These are phyloP conservation scores for Aquilaria yunnanensis DNA, from an alignment of 345 rosid species.

Conservation along the genomic window DNA sequence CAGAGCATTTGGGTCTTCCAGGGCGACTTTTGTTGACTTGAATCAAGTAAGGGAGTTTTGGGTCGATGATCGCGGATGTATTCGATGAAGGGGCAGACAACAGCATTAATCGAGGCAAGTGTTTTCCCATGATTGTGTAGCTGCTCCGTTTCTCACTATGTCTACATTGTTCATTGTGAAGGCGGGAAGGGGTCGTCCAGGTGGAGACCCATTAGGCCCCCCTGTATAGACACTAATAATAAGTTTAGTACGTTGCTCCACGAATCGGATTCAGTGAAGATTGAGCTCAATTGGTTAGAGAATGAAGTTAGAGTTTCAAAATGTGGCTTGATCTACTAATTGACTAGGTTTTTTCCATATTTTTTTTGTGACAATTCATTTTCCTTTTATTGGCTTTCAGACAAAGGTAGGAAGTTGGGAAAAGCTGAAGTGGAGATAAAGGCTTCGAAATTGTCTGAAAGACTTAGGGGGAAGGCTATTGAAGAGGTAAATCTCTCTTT, in stretches of 20 bases:
- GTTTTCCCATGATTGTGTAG: constrained; percentile 16
- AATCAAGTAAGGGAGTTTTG: constrained; percentile 12
- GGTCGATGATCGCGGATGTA: constrained; percentile 45
- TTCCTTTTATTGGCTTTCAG: constrained; percentile 27
- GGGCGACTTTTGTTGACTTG: constrained; percentile 5
- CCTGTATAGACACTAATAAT: constrained; percentile 87
- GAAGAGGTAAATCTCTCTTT: too few species aligned
- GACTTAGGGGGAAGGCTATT: too few species aligned
- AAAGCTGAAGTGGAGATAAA: constrained; percentile 90
- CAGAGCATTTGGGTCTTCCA: too few species aligned
- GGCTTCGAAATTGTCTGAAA: constrained; percentile 39
- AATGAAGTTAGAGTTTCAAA: constrained; percentile 55
- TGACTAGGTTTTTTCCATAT: constrained; percentile 22
- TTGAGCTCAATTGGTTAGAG: constrained; percentile 54
- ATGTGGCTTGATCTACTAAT: constrained; percentile 64
- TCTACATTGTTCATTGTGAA: constrained; percentile 56
- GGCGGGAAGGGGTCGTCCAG: constrained; percentile 54
- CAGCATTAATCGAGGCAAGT: constrained; percentile 28
- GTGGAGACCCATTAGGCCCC: constrained; percentile 56
- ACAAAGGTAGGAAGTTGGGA: constrained; percentile 84
- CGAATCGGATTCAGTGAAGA: constrained; percentile 96
- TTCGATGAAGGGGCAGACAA: constrained; percentile 38
- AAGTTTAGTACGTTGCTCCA: constrained; percentile 80
- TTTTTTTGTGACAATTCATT: constrained; percentile 14
- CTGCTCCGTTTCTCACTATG: constrained; percentile 32